phyloP scores from a whole-genome alignment of 2,329 filamentous ascomycete genomes.

The Escovopsis sp. region DNA sequence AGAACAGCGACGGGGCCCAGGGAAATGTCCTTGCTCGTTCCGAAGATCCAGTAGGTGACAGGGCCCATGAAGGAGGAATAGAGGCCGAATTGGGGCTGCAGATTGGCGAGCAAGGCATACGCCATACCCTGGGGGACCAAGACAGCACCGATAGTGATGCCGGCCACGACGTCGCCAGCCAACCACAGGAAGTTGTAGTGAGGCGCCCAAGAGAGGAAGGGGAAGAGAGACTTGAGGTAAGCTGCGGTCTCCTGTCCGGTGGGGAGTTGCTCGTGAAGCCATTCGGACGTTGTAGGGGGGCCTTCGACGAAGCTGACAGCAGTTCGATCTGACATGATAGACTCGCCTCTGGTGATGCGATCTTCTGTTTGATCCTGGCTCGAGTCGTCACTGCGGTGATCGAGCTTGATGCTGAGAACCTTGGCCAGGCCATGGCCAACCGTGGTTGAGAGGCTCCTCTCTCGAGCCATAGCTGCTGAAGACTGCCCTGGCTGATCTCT shows the following conservation, averaged over 20 bases:
- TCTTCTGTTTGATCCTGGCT: conserved; percentile 21
- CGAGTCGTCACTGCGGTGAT: conserved; percentile 32
- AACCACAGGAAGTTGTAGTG: conserved; percentile 88
- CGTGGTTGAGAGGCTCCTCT: conserved; percentile 29
- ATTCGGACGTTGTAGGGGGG: conserved; percentile 62
- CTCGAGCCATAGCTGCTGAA: conserved; percentile 18
- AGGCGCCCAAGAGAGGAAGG: conserved; percentile 76
- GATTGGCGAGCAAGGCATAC: conserved; percentile 69
- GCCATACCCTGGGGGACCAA: conserved; percentile 97
- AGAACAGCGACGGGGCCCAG: conserved; percentile 94
- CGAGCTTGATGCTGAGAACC: conserved; percentile 66
- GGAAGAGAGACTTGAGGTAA: conserved; percentile 65
- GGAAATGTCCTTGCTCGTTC: conserved; percentile 95
- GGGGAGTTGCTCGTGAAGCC: conserved; percentile 51
- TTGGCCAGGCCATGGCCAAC: conserved; percentile 64
- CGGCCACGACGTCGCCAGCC: conserved; percentile 75
- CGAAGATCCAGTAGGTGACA: conserved; percentile 92
- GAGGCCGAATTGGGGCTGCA: conserved; percentile 72
- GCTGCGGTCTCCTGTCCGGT: conserved; percentile 32
- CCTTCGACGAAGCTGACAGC: conserved; percentile 71
- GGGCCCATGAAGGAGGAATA: conserved; percentile 89
- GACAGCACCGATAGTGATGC: conserved; percentile 40
- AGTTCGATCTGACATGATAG: conserved; percentile 57
- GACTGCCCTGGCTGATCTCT: background rate
- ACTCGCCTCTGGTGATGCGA: conserved; percentile 61